Base-by-base conservation (phyloP, 306 rosid species). In the Urtica urens region DNA sequence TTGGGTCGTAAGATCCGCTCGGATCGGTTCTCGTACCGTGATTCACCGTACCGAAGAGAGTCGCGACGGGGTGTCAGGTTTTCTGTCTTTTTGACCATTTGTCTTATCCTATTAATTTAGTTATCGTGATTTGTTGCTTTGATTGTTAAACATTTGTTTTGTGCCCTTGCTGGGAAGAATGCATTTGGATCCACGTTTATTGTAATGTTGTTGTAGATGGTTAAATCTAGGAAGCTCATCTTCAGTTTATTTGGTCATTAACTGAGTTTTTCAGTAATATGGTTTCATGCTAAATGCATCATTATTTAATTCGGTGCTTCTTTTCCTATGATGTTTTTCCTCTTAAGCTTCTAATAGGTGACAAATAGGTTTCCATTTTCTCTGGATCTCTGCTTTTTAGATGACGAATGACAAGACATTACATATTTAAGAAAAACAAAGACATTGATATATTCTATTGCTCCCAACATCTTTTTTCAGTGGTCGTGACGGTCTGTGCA, bases 61-160 rank as follows among this genome's bases (percentile, higher is more conserved):
- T 71, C 92, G 18, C 87, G 73, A 67, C 93, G 93, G 87, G 94
- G 94, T 71, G 82, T 82, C 96, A 92, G 99, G 99, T 92, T 79
- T 70, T 77, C 69, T 72, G 60, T 60, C 65, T 30, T 53, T 68
- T n/a, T 58, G 53, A 53, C 41, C 61, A 58, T 58, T 59, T 69
- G 46, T 57, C 61, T 48, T 53, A 60, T 33, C 38, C 52, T 63
- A 52, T n/a, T n/a, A 29, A 34, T 24, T 64, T 52, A 23, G 45
- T 64, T 7, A 69, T 47, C 41, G 4, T 49, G 58, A 44, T 47
- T 25, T 46, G 66, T 46, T 55, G 33, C 52, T 35, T 20, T 65
- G 61, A 57, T 70, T 47, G 3, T 27, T 35, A 47, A 47, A 47
- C 2, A 4, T 17, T 4, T 24, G 4, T 25, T 24, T 7, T 12